Base-by-base conservation (phyloP, 1,139 yeast species). In the Dujonia santamariae region DNA sequence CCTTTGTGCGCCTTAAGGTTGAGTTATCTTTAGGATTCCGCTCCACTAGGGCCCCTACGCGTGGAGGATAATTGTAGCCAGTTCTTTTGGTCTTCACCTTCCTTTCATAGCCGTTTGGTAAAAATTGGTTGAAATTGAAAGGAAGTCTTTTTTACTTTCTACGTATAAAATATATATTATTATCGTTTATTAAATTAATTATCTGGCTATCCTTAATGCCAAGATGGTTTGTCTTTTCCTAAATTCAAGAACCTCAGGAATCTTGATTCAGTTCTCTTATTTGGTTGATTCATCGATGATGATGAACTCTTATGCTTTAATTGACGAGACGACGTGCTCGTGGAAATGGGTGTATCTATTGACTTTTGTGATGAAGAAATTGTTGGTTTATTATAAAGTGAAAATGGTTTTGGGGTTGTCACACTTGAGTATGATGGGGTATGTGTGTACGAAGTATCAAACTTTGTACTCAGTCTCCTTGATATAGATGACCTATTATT, bases 341-440 rank as follows among this genome's bases (percentile, higher is more conserved):
- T 4, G 22, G 4, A 15, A n/a, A 7, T 14, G n/a, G 30, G 13
- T 4, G 26, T 28, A 12, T 36, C 38, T 4, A 36, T 36, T 13
- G 37, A 33, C 21, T 36, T 68, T 39, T 67, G 74, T 9, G 72
- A 64, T 19, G 74, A 67, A n/a, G 73, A 63, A 4, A 69, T 54
- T 8, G 75, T 68, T 9, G 74, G 75, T 44, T 59, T 61, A 43
- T 63, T 56, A 45, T 67, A 69, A 30, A 66, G 50, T 8, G 59
- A 47, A 37, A 49, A 51, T 30, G 58, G 56, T 37, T 49, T 44
- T 12, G 57, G 56, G 4, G 46, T 46, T 8, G 59, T 53, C 37
- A 36, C 12, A 18, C 25, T 17, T 6, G 30, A 7, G 30, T 6
- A 7, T 27, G 9, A 19, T 7, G 16, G 25, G 19, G 16, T 16